Conservation (phyloP, 202 grass and related monocot species). For the Bolboschoenoplectus hybrid region DNA sequence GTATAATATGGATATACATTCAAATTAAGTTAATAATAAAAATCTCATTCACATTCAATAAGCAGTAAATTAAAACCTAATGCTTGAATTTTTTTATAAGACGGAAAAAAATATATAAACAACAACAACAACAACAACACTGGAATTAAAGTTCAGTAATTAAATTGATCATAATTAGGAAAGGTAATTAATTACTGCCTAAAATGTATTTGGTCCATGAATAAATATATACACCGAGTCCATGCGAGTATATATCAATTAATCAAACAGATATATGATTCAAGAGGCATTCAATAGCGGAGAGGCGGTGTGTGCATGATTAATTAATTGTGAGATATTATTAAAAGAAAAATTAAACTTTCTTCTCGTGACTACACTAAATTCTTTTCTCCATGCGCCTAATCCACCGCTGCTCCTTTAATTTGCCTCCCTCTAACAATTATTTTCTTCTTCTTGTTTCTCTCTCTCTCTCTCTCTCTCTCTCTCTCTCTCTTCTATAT, state of each 20-base stretch:
- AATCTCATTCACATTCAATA: too few species aligned
- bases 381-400: conserved; percentile 36
- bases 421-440: background rate
- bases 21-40: too few species aligned
- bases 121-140: too few species aligned
- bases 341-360: conserved; percentile 2
- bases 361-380: conserved; percentile 19
- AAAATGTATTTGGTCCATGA: conserved; percentile 14
- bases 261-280: background rate
- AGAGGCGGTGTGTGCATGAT: conserved; percentile 20
- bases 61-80: too few species aligned
- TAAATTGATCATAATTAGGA: background rate
- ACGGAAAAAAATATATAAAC: too few species aligned
- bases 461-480: background rate
- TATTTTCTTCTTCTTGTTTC: background rate
- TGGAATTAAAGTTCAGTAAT: too few species aligned
- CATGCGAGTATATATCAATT: background rate
- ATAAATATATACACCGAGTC: background rate
- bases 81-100: too few species aligned
- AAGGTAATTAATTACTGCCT: background rate
- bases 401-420: conserved; percentile 39
- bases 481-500: background rate
- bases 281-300: conserved; percentile 29
- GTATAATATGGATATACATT: too few species aligned
- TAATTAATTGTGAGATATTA: background rate